Evolutionary conservation across 441 rosid genomes (phyloP).

Genomic region (Croton setiger): DNA sequence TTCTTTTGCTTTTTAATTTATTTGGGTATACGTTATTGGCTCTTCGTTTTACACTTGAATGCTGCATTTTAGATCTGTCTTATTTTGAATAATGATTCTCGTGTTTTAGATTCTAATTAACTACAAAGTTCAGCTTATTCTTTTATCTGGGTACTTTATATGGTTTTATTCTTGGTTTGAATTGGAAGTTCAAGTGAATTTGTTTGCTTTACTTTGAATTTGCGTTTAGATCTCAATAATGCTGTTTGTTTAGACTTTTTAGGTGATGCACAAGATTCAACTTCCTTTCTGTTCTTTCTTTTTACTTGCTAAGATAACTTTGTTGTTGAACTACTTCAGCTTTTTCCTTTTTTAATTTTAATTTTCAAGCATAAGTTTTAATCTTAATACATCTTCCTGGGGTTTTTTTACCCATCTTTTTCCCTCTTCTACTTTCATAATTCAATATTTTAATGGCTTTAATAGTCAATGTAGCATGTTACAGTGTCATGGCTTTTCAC

Average conservation of each 20-base stretch:
- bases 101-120: not conserved
- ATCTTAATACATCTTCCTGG: not conserved
- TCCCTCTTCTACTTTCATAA: no score
- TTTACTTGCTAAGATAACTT: slow-evolving; percentile 13
- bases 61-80: slow-evolving; percentile 28
- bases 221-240: slow-evolving; percentile 18
- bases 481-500: not conserved
- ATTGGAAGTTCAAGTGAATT: not conserved
- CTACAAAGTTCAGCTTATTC: not conserved
- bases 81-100: not conserved
- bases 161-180: not conserved
- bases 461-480: slow-evolving; percentile 4
- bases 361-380: not conserved
- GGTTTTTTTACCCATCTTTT: no score
- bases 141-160: not conserved
- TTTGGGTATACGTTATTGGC: not conserved
- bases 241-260: slow-evolving; percentile 1
- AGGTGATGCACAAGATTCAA: slow-evolving; percentile 9
- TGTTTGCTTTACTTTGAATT: slow-evolving; percentile 14
- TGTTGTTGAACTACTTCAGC: slow-evolving; percentile 31
- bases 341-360: slow-evolving; percentile 1
- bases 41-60: slow-evolving; percentile 4
- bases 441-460: not conserved
- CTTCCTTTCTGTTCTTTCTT: not conserved
- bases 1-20: not conserved